Conservation (phyloP, 352 stramenopile species). For the Globisporangium apiculatum region DNA sequence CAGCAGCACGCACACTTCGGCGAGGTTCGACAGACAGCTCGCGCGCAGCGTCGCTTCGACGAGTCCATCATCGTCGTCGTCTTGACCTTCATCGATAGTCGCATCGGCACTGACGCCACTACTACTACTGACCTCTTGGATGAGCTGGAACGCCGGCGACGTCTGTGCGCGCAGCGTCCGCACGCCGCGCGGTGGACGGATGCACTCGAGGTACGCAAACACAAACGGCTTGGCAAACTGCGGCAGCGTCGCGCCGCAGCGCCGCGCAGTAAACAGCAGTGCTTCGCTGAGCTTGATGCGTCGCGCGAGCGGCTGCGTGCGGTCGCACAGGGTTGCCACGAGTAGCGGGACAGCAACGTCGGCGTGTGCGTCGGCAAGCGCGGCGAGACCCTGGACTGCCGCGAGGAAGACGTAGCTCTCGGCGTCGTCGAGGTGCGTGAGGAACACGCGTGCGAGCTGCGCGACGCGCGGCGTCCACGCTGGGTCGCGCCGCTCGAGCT, state of each 20-base stretch:
- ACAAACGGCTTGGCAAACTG: constrained; percentile 72
- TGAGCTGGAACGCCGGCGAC: constrained; percentile 39
- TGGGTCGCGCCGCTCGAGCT: constrained; percentile 27
- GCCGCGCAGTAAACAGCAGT: constrained; percentile 68
- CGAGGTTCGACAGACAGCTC: constrained; percentile 84
- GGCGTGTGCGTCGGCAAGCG: constrained; percentile 51
- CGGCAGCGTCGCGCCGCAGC: constrained; percentile 64
- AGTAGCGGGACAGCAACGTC: constrained; percentile 64
- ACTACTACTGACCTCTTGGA: constrained; percentile 35
- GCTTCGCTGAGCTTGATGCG: constrained; percentile 84
- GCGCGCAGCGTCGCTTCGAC: constrained; percentile 58
- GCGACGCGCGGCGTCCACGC: constrained; percentile 45
- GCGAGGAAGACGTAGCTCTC: constrained; percentile 87
- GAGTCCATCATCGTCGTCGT: constrained; percentile 19
- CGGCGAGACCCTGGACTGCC: constrained; percentile 61
- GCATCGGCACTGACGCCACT: constrained; percentile 6
- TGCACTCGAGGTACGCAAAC: constrained; percentile 75
- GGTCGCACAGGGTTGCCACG: constrained; percentile 39
- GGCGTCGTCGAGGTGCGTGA: constrained; percentile 49
- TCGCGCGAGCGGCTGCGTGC: constrained; percentile 39
- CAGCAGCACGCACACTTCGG: constrained; percentile 70
- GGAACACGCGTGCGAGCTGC: constrained; percentile 47
- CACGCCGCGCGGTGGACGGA: constrained; percentile 29
- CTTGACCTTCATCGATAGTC: neutral
- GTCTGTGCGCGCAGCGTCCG: neutral